Conservation (phyloP, 2,329 filamentous ascomycete species). For the Neofusicoccum kwambonambiense region DNA sequence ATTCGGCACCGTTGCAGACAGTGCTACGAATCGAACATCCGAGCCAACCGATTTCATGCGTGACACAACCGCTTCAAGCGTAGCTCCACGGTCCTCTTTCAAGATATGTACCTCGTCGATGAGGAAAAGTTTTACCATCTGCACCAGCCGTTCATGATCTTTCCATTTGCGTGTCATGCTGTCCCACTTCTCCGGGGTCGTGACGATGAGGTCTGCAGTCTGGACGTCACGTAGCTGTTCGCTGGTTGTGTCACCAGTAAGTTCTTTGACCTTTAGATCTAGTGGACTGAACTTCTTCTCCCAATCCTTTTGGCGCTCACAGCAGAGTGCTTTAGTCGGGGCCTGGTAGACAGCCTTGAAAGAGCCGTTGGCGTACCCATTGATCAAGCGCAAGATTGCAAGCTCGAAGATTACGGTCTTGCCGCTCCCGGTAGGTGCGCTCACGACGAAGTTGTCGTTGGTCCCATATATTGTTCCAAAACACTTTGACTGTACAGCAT, state of each 20-base stretch:
- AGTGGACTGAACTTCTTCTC: slow-evolving; percentile 68
- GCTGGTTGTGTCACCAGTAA: slow-evolving; percentile 77
- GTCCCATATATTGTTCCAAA: slow-evolving; percentile 65
- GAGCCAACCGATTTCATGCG: slow-evolving; percentile 80
- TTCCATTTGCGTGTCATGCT: slow-evolving; percentile 85
- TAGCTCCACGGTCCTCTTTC: slow-evolving; percentile 75
- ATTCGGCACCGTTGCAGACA: slow-evolving; percentile 83
- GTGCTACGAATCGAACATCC: slow-evolving; percentile 73
- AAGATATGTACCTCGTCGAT: slow-evolving; percentile 89
- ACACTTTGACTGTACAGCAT: slow-evolving; percentile 79
- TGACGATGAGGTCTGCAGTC: slow-evolving; percentile 76
- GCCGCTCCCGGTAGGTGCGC: slow-evolving; percentile 80
- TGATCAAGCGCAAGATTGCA: slow-evolving; percentile 71
- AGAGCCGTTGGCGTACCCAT: slow-evolving; percentile 54
- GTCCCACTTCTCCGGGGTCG: slow-evolving; percentile 90
- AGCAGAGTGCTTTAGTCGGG: slow-evolving; percentile 79
- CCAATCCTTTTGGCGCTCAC: slow-evolving; percentile 77
- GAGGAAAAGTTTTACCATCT: slow-evolving; percentile 74
- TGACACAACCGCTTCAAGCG: slow-evolving; percentile 78
- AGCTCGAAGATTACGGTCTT: slow-evolving; percentile 82
- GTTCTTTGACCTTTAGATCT: slow-evolving; percentile 68
- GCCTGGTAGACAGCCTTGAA: slow-evolving; percentile 86
- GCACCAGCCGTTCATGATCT: slow-evolving; percentile 72
- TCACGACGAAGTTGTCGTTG: slow-evolving; percentile 74
- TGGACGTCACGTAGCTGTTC: slow-evolving; percentile 67